Percentiles rank a stretch among this genome's conserved stretches.
Evolutionary conservation across 140 eudicot species (phyloP).

Genomic region (Bidens hawaiensis): DNA sequence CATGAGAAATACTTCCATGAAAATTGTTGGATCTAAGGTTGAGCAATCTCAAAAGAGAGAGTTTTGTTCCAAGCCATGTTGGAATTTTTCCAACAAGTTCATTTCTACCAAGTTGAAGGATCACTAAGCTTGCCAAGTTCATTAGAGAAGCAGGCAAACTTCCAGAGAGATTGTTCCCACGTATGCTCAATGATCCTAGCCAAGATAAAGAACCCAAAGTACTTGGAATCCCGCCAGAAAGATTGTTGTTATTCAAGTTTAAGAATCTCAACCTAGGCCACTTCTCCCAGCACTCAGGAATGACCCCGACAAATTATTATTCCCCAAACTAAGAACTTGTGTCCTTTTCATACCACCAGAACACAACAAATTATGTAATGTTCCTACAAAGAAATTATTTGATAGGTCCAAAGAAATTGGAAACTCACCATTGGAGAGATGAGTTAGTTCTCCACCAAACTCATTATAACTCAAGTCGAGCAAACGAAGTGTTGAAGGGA

Average conservation of each 20-base stretch:
- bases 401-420: constrained; percentile 21
- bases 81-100: constrained; percentile 21
- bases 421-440: background rate
- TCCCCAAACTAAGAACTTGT: constrained; percentile 25
- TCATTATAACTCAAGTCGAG: constrained; percentile 17
- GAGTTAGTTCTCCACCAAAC: constrained; percentile 22
- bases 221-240: constrained; percentile 19
- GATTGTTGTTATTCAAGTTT: constrained; percentile 19
- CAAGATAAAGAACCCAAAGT: constrained; percentile 9
- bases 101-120: constrained; percentile 24
- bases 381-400: constrained; percentile 25
- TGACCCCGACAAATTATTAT: constrained; percentile 30
- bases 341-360: background rate
- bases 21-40: constrained; percentile 23
- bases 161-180: constrained; percentile 17
- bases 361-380: constrained; percentile 23
- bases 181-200: constrained; percentile 4
- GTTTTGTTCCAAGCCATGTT: constrained; percentile 9
- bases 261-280: constrained; percentile 1
- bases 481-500: constrained; percentile 2
- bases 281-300: constrained; percentile 21
- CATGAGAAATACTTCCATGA: constrained; percentile 4
- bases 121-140: background rate
- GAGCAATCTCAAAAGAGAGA: constrained; percentile 5
- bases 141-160: constrained; percentile 14